Base-by-base conservation (phyloP, 768 basidiomycete genomes). In the Rubroboletus satanas region DNA sequence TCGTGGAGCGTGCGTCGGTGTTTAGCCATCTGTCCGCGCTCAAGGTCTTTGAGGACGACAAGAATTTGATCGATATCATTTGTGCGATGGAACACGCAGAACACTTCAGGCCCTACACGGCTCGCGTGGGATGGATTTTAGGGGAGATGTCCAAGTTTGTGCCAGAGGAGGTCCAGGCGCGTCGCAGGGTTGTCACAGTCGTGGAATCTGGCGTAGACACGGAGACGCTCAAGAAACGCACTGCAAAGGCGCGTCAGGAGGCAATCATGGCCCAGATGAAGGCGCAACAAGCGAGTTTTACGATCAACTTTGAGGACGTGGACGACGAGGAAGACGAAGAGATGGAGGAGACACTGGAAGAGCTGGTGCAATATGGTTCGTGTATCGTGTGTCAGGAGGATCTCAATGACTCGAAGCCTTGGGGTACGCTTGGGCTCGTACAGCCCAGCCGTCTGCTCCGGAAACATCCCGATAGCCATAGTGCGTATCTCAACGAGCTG, bases 361-460 rank as follows among this genome's bases (percentile, higher is more conserved):
- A 77, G 45, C 66, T 77, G 21, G 67, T 79, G 3, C 86, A 87
- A 12, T 87, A 85, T 56, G 96, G 96, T 3, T 88, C 87, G n/a
- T 99, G 97, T 67, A 98, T 99, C 58, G 94, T 98, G 10, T 99
- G 97, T 62, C 97, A 98, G 67, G 97, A 98, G 66, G 91, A 94
- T 56, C 81, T 98, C 49, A 88, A 83, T 60, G 66, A 79, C 3
- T 72, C 79, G 15, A 79, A 81, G 56, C 76, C 90, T 0, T 98
- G 97, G 69, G 97, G 97, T 6, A 82, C 83, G 31, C 81, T 99
- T 17, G 92, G 90, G 1, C 75, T 95, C 44, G 67, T 99, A 7
- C 96, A 98, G 64, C 88, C 95, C 0, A 95, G 94, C 68, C 80
- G 89, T 44, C 73, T 94, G 42, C 77, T 98, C 17, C 82, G 96